Evolutionary conservation across 2,329 filamentous ascomycete genomes (phyloP), one percentile per base, ranked within the genome.

Genomic region (Scedosporium minutisporum): DNA sequence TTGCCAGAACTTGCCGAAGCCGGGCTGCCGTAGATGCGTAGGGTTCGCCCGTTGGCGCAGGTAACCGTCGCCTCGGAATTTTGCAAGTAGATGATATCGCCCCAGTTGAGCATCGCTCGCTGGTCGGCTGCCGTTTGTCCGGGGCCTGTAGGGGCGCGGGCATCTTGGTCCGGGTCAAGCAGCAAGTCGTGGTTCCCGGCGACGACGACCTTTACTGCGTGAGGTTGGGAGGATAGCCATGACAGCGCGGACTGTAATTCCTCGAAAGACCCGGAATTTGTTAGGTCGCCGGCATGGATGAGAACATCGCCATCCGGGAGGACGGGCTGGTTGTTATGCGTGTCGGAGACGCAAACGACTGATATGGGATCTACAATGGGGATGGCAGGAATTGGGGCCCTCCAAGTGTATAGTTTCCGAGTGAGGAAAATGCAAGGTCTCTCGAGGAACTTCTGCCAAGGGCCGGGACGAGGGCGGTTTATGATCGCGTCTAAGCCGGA

Each of bases 261-360:
- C 33, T 38, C 33, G 10, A 38, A 14, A 38, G 33, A 9, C 33
- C 33, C 33, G 33, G 33, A 38, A 38, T 38, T 38, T 38, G 77
- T 96, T 84, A 96, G 79, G 75, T 97, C 93, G 44, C 93, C 93
- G 2, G 91, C 90, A 71, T 97, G 93, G 68, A 97, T 89, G 58
- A 97, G 83, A 23, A 97, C 79, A 72, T 97, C 92, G 63, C 92
- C 93, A 9, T 82, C 75, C 0, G 92, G 91, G 0, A 96, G 79
- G 3, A 10, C 6, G 29, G 57, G 57, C 29, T 58, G 57, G n/a
- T 79, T 68, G 64, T 84, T 85, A 76, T 97, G 93, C 0, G 93
- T 97, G 75, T 97, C 93, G 9, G 91, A 93, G 66, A 97, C 85
- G 75, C 91, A 96, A 66, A 97, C 90, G 27, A 97, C 29, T 9